phyloP scores from a whole-genome alignment of 2,329 filamentous ascomycete genomes.

The Xenosphaeropsis pyriputrescens region DNA sequence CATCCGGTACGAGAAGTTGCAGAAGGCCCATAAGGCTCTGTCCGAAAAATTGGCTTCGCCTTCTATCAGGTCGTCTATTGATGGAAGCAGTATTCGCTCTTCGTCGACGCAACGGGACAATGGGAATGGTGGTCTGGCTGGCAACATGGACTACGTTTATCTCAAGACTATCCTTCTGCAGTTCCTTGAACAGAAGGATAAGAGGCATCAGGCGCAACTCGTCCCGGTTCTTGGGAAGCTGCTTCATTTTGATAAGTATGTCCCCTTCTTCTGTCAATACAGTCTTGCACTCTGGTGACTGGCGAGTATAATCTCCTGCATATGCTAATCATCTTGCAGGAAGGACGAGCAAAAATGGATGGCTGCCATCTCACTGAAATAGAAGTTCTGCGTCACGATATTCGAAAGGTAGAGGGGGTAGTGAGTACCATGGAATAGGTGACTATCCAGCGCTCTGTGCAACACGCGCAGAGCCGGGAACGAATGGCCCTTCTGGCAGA shows the following conservation, averaged over 20 bases:
- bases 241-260: constrained; percentile 63
- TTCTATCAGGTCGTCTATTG: constrained; percentile 11
- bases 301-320: neutral
- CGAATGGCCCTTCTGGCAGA: no score
- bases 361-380: constrained; percentile 39
- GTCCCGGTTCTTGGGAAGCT: constrained; percentile 66
- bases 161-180: constrained; percentile 71
- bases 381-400: neutral
- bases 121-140: constrained; percentile 8
- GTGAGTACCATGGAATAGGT: no score
- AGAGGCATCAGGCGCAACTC: constrained; percentile 58
- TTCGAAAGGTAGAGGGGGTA: no score
- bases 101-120: constrained; percentile 1
- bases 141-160: constrained; percentile 32
- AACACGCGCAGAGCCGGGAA: no score
- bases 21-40: constrained; percentile 44
- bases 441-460: no score
- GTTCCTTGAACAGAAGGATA: constrained; percentile 70
- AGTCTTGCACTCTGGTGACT: neutral
- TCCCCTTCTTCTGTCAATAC: constrained; percentile 7
- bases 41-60: constrained; percentile 22
- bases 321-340: constrained; percentile 17
- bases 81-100: constrained; percentile 9
- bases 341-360: constrained; percentile 81
- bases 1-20: constrained; percentile 62